Evolutionary conservation across 2,329 filamentous ascomycete species (phyloP).

Genomic region (Spiromastix sp.): DNA sequence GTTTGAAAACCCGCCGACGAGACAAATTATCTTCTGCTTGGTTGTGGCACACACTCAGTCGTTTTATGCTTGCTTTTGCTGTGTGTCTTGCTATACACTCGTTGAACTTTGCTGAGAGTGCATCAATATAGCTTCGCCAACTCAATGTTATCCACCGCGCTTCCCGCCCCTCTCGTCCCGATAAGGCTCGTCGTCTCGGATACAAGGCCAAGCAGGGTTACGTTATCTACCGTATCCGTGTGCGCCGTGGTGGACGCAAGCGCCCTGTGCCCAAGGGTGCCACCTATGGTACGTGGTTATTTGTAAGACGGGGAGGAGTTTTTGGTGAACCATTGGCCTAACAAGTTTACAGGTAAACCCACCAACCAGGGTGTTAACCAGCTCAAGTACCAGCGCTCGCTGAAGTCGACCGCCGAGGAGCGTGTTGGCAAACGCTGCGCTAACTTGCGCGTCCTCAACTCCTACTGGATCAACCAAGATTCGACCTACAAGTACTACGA

Average conservation of each 20-base stretch:
- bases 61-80: slow-evolving; percentile 27
- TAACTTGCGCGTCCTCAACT: slow-evolving; percentile 99
- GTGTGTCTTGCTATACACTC: slow-evolving; percentile 82
- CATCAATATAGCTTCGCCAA: slow-evolving; percentile 99
- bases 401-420: slow-evolving; percentile 96
- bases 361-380: slow-evolving; percentile 99
- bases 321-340: slow-evolving; percentile 1
- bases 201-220: slow-evolving; percentile 99
- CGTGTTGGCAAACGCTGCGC: slow-evolving; percentile 98
- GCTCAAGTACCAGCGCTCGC: slow-evolving; percentile 99
- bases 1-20: too few relatives aligned
- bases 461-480: slow-evolving; percentile 99
- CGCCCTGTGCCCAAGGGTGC: slow-evolving; percentile 92
- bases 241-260: slow-evolving; percentile 98
- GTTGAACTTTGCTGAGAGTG: slow-evolving; percentile 99
- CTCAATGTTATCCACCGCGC: slow-evolving; percentile 99
- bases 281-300: slow-evolving; percentile 70
- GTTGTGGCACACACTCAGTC: slow-evolving; percentile 35
- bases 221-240: slow-evolving; percentile 99
- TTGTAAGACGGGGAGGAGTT: background rate
- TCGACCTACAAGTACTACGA: slow-evolving; percentile 99
- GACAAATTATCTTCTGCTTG: too few relatives aligned
- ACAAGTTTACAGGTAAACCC: slow-evolving; percentile 70
- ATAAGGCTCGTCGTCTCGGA: slow-evolving; percentile 99
- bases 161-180: slow-evolving; percentile 92